Conservation (phyloP, 2,329 filamentous ascomycete genomes). For the Diaporthe caulivora region DNA sequence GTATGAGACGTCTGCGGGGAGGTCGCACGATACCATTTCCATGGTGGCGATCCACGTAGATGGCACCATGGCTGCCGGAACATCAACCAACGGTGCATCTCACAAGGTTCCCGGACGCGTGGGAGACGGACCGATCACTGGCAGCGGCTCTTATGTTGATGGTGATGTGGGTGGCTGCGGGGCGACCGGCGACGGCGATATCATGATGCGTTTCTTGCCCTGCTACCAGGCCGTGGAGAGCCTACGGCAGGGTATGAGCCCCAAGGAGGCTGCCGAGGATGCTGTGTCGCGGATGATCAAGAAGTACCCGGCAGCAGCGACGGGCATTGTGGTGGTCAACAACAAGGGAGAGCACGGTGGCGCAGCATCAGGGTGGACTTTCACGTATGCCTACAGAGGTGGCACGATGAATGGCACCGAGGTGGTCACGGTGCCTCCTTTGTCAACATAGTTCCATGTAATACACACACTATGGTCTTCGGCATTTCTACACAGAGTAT, state of each 20-base stretch:
- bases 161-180: conserved; percentile 66
- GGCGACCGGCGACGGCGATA: conserved; percentile 68
- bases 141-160: conserved; percentile 68
- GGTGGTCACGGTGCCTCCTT: conserved; percentile 57
- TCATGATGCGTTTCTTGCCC: conserved; percentile 69
- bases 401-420: conserved; percentile 59
- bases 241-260: conserved; percentile 61
- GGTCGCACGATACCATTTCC: conserved; percentile 66
- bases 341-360: conserved; percentile 61
- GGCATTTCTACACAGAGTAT: too few species aligned
- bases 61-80: conserved; percentile 65
- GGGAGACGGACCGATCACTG: conserved; percentile 67
- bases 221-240: conserved; percentile 70
- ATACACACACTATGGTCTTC: too few species aligned
- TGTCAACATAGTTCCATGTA: conserved; percentile 36
- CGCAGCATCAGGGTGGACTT: conserved; percentile 66
- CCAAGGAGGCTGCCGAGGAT: conserved; percentile 62
- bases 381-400: conserved; percentile 65
- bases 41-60: conserved; percentile 59
- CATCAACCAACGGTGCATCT: conserved; percentile 66
- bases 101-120: conserved; percentile 68
- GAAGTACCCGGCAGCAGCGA: conserved; percentile 59
- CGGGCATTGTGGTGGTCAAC: conserved; percentile 65
- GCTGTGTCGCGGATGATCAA: conserved; percentile 62
- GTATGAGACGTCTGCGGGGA: conserved; percentile 41